Evolutionary conservation across 140 eudicot species (phyloP).

Genomic region (Senecio squalidus): DNA sequence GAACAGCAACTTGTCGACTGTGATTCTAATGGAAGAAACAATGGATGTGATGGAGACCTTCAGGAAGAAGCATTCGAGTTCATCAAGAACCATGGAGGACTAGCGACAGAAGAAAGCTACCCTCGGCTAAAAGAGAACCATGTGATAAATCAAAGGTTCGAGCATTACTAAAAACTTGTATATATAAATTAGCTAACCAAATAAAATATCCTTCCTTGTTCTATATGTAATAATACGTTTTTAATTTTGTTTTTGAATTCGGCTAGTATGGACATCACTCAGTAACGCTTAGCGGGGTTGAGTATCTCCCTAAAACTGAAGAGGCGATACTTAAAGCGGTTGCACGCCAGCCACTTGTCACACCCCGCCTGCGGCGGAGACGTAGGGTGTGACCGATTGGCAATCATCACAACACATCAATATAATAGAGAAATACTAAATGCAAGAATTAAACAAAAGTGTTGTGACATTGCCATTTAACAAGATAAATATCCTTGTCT

Average conservation of each 20-base stretch:
- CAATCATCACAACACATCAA: too few species aligned
- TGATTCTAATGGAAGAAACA: not conserved
- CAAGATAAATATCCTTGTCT: too few species aligned
- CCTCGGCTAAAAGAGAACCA: conserved; percentile 41
- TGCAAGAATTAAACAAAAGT: too few species aligned
- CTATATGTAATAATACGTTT: not conserved
- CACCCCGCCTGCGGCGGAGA: too few species aligned
- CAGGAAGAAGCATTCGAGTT: conserved; percentile 43
- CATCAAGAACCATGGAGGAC: conserved; percentile 55
- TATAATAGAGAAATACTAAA: too few species aligned
- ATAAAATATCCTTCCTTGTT: not conserved
- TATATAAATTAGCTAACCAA: too few species aligned
- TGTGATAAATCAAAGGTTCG: conserved; percentile 56
- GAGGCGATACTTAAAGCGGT: conserved; percentile 42
- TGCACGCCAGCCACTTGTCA: conserved; percentile 36
- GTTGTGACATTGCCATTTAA: too few species aligned
- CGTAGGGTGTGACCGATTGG: too few species aligned
- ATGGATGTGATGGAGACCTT: conserved; percentile 15
- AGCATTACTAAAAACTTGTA: too few species aligned
- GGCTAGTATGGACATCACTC: conserved; percentile 2
- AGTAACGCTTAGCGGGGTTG: conserved; percentile 15
- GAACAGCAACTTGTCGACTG: conserved; percentile 18
- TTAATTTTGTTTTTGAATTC: not conserved
- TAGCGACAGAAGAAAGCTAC: conserved; percentile 49
- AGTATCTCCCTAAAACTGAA: conserved; percentile 30